phyloP scores from a whole-genome alignment of 352 stramenopile genomes.

The Plasmopara muralis region DNA sequence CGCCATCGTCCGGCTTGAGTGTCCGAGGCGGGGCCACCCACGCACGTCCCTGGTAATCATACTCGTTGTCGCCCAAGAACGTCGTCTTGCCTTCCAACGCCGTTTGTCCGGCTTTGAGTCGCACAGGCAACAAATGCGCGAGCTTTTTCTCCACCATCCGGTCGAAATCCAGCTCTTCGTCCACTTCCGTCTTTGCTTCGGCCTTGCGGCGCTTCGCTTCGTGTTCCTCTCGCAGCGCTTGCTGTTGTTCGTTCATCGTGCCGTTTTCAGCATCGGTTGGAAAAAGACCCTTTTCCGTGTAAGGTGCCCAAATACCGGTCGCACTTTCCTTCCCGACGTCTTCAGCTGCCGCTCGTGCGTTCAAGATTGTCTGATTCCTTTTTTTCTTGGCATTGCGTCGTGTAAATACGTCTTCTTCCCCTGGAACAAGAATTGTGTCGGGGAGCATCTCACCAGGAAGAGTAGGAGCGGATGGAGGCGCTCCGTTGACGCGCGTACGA shows the following conservation, averaged over 20 bases:
- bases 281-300: slow-evolving; percentile 35
- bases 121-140: slow-evolving; percentile 57
- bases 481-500: slow-evolving; percentile 21
- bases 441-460: slow-evolving; percentile 16
- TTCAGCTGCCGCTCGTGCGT: slow-evolving; percentile 31
- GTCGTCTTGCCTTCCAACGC: slow-evolving; percentile 54
- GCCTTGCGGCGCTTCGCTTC: slow-evolving; percentile 56
- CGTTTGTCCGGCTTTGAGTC: slow-evolving; percentile 55
- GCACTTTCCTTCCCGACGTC: slow-evolving; percentile 36
- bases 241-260: slow-evolving; percentile 48
- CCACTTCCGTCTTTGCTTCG: slow-evolving; percentile 46
- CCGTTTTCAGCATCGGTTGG: slow-evolving; percentile 46
- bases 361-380: slow-evolving; percentile 30
- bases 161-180: slow-evolving; percentile 84
- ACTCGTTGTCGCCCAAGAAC: slow-evolving; percentile 90
- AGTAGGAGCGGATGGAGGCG: slow-evolving; percentile 19
- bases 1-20: slow-evolving; percentile 62
- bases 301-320: slow-evolving; percentile 63
- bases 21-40: slow-evolving; percentile 90
- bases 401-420: slow-evolving; percentile 36
- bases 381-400: slow-evolving; percentile 33
- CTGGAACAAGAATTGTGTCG: slow-evolving; percentile 20
- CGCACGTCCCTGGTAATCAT: slow-evolving; percentile 94
- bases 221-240: slow-evolving; percentile 38
- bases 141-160: slow-evolving; percentile 86